Percentiles rank a stretch among this genome's conserved stretches.
Evolutionary conservation across 2,329 filamentous ascomycete genomes (phyloP).

Genomic region (Daldinia sp.): DNA sequence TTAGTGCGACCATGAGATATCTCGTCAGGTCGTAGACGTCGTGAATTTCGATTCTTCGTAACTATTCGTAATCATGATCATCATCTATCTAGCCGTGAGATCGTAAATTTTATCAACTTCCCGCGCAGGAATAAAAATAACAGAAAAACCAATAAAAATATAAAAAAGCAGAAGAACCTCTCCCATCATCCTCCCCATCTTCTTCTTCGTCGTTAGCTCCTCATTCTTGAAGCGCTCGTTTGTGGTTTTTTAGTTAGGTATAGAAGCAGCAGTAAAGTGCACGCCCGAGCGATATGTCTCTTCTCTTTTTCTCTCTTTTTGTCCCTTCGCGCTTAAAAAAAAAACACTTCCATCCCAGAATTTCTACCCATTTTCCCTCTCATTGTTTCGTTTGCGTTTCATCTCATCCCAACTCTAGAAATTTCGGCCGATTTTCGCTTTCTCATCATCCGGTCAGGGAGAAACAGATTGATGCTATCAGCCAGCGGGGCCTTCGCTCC

Average conservation of each 20-base stretch:
- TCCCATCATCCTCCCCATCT: constrained; percentile 16
- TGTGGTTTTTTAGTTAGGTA: constrained; percentile 5
- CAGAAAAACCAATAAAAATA: constrained; percentile 21
- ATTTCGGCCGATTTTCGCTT: constrained; percentile 23
- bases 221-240: constrained; percentile 1
- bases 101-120: constrained; percentile 46
- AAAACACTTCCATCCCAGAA: constrained; percentile 1
- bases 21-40: constrained; percentile 39
- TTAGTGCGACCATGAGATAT: constrained; percentile 31
- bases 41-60: constrained; percentile 44
- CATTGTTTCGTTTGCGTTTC: constrained; percentile 14
- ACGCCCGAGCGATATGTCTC: constrained; percentile 28
- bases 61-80: constrained; percentile 46
- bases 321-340: constrained; percentile 11
- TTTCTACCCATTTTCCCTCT: constrained; percentile 22
- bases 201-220: background rate
- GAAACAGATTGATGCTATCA: constrained; percentile 16
- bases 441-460: constrained; percentile 24
- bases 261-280: constrained; percentile 19
- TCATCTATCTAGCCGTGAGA: constrained; percentile 49
- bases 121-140: constrained; percentile 24
- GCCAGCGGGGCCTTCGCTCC: constrained; percentile 14
- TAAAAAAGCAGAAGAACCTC: constrained; percentile 20
- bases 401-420: constrained; percentile 32
- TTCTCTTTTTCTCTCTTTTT: constrained; percentile 25